A percentile compares a stretch with the other conserved stretches of the same genome.
Conservation (phyloP, 2,329 filamentous ascomycete species). For the Aspergillus fijiensis region DNA sequence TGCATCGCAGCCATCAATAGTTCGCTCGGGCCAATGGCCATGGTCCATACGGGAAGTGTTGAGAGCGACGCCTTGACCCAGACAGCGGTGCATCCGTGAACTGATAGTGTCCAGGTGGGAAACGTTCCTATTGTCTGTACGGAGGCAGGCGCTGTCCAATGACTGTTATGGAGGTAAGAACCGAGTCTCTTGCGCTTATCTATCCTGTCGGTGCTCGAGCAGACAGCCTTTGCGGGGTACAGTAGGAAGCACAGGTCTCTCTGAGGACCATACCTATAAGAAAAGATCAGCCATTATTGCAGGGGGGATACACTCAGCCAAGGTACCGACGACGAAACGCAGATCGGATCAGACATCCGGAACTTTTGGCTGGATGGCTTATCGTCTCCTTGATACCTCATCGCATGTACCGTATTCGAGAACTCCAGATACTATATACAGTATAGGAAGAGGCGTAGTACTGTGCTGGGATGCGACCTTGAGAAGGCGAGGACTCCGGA, state of each 20-base stretch:
- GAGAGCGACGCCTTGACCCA: neutral
- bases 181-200: slow-evolving; percentile 17
- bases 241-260: neutral
- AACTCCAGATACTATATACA: neutral
- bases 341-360: slow-evolving; percentile 7
- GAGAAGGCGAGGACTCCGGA: neutral
- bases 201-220: slow-evolving; percentile 1
- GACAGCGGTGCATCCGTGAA: slow-evolving; percentile 1
- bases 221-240: neutral
- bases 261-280: neutral
- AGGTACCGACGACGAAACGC: slow-evolving; percentile 1
- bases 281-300: too few species aligned
- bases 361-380: neutral
- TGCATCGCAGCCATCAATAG: slow-evolving; percentile 36
- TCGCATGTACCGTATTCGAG: neutral
- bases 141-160: slow-evolving; percentile 13
- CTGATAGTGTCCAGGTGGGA: slow-evolving; percentile 6
- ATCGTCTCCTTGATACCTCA: neutral
- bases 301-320: neutral
- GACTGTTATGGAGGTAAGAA: slow-evolving; percentile 17
- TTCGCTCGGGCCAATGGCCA: slow-evolving; percentile 28
- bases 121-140: slow-evolving; percentile 18
- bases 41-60: slow-evolving; percentile 6
- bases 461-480: neutral
- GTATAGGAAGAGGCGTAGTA: neutral